A percentile compares a stretch with the other conserved stretches of the same genome.
These are phyloP conservation scores for Flammula alnicola DNA, from an alignment of 1,284 basidiomycete species.

Conservation along the genomic window DNA sequence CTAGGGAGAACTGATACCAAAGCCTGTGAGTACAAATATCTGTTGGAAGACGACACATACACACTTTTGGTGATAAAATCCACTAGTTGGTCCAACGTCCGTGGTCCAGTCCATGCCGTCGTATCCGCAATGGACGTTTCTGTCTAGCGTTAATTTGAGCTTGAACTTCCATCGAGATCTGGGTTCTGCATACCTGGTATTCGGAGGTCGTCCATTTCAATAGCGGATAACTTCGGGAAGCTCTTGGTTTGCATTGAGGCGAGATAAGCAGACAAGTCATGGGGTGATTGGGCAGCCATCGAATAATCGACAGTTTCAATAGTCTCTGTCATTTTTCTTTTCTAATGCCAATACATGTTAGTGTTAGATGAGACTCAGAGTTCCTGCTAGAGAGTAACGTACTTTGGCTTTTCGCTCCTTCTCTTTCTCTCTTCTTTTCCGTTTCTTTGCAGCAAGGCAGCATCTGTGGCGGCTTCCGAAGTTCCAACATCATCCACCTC, in stretches of 20 bases:
- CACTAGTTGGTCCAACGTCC: constrained; percentile 69
- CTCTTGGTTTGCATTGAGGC: constrained; percentile 64
- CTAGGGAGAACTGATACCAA: constrained; percentile 61
- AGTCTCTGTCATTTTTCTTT: constrained; percentile 60
- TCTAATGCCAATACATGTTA: constrained; percentile 45
- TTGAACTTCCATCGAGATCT: constrained; percentile 22
- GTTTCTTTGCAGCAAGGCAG: constrained; percentile 52
- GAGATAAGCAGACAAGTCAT: constrained; percentile 62
- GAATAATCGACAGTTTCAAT: constrained; percentile 47
- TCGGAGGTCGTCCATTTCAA: constrained; percentile 75
- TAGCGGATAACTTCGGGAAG: constrained; percentile 62
- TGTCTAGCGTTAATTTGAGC: constrained; percentile 59
- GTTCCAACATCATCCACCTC: constrained; percentile 23
- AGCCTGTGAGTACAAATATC: neutral
- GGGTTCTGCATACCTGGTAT: constrained; percentile 62
- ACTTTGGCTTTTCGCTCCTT: constrained; percentile 72
- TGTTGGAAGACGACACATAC: constrained; percentile 18
- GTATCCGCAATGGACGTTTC: constrained; percentile 76
- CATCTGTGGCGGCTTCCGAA: constrained; percentile 6
- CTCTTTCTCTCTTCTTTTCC: constrained; percentile 73
- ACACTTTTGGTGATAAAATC: constrained; percentile 76
- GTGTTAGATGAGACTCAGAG: constrained; percentile 5
- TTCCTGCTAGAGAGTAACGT: constrained; percentile 16
- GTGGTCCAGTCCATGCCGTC: constrained; percentile 66
- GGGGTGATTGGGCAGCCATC: constrained; percentile 60